Conservation (phyloP, 1,284 basidiomycete species). For the Phellinidium pouzarii region DNA sequence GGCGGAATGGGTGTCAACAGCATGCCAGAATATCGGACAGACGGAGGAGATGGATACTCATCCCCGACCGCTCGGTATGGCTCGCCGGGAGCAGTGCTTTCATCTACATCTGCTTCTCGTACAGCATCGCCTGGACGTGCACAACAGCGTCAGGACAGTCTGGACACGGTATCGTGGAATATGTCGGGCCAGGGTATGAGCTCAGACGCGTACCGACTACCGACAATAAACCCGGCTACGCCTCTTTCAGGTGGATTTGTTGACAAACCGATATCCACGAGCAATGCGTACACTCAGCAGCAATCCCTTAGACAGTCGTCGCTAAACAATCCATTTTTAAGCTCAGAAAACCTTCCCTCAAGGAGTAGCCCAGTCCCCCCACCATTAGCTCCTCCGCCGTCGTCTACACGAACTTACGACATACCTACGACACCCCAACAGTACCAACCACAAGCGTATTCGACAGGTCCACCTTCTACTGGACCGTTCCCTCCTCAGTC, state of each 20-base stretch:
- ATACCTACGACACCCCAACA: background rate
- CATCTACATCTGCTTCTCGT: background rate
- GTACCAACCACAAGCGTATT: background rate
- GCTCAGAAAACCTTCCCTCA: background rate
- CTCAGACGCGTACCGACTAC: slow-evolving; percentile 14
- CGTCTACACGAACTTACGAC: background rate
- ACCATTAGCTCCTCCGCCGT: slow-evolving; percentile 9
- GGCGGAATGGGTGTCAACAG: background rate
- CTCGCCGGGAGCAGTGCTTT: background rate
- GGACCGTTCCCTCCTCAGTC: slow-evolving; percentile 1
- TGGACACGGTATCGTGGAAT: slow-evolving; percentile 16
- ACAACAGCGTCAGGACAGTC: slow-evolving; percentile 9
- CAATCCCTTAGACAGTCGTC: background rate
- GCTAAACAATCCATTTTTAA: background rate
- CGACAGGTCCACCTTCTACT: background rate
- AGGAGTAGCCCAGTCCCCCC: slow-evolving; percentile 2
- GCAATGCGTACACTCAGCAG: slow-evolving; percentile 6
- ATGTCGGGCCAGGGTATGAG: slow-evolving; percentile 6
- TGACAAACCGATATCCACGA: background rate
- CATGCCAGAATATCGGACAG: slow-evolving; percentile 7
- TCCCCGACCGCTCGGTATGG: slow-evolving; percentile 5
- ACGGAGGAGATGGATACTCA: slow-evolving; percentile 8
- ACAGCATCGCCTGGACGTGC: background rate
- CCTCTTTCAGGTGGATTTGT: slow-evolving; percentile 16
- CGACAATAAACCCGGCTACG: slow-evolving; percentile 10